These are phyloP conservation scores for Neofusicoccum sp. DNA, from an alignment of 2,329 filamentous ascomycete genomes.

Conservation along the genomic window DNA sequence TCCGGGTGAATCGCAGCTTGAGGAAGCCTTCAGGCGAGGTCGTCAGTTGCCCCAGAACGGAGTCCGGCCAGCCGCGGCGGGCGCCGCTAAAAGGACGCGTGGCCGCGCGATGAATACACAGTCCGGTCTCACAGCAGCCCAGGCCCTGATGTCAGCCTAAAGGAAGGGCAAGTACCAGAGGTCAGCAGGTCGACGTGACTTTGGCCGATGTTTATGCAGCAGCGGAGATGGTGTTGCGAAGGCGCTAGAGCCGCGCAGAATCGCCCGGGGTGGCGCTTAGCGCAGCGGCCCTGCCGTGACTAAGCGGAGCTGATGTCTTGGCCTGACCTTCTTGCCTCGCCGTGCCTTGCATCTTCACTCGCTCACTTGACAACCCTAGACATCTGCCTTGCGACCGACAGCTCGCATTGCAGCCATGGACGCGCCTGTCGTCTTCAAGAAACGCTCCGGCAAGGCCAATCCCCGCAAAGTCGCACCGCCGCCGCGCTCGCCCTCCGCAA, in stretches of 20 bases:
- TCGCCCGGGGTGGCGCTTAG: not conserved
- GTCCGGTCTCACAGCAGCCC: not conserved
- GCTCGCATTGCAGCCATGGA: conserved; percentile 29
- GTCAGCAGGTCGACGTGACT: conserved; percentile 1
- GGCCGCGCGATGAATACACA: not conserved
- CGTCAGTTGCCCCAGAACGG: not conserved
- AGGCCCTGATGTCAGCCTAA: conserved; percentile 9
- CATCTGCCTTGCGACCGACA: not conserved
- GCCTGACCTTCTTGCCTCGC: not conserved
- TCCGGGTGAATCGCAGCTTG: no score
- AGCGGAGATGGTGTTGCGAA: not conserved
- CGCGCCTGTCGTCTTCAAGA: conserved; percentile 76
- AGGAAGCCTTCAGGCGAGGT: not conserved
- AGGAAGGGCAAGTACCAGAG: not conserved
- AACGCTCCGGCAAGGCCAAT: conserved; percentile 75
- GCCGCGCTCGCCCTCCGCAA: conserved; percentile 57
- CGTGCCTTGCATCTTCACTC: not conserved
- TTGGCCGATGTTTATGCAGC: not conserved
- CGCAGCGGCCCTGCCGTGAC: not conserved
- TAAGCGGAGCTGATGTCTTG: conserved; percentile 6
- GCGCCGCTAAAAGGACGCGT: not conserved
- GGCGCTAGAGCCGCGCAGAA: not conserved
- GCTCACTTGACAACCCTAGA: not conserved
- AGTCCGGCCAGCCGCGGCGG: not conserved
- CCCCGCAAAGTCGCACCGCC: conserved; percentile 81